Evolutionary conservation across 108 stramenopile species (phyloP).

Genomic region (Discostella pseudostelligera): DNA sequence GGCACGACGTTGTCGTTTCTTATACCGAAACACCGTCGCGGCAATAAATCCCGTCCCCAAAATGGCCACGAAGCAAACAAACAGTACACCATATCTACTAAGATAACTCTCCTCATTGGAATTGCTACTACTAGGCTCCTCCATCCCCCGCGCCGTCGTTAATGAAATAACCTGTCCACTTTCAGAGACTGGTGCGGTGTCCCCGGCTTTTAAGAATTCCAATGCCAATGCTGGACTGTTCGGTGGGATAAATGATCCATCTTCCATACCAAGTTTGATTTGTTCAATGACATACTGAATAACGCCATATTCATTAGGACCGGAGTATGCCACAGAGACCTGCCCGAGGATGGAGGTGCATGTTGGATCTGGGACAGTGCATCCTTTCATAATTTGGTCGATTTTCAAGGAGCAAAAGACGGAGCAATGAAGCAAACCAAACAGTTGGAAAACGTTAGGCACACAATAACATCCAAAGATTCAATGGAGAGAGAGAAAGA

Average conservation of each 20-base stretch:
- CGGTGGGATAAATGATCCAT: slow-evolving; percentile 17
- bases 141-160: slow-evolving; percentile 20
- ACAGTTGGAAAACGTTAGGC: no score
- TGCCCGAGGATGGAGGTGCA: slow-evolving; percentile 32
- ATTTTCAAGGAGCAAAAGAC: no score
- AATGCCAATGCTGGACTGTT: slow-evolving; percentile 23
- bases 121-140: slow-evolving; percentile 4
- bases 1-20: slow-evolving; percentile 6
- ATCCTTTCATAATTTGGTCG: no score
- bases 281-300: slow-evolving; percentile 10
- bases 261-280: slow-evolving; percentile 21
- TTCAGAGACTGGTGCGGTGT: neutral
- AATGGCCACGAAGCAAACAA: slow-evolving; percentile 31
- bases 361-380: slow-evolving; percentile 12
- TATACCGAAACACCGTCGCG: slow-evolving; percentile 13
- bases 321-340: slow-evolving; percentile 33
- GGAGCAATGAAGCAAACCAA: no score
- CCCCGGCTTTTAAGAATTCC: slow-evolving; percentile 14
- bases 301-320: slow-evolving; percentile 37
- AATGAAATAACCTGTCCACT: slow-evolving; percentile 8
- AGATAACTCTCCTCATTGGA: slow-evolving; percentile 19
- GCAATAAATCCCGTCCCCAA: slow-evolving; percentile 26
- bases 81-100: slow-evolving; percentile 30
- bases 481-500: neutral
- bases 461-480: no score